Percentiles rank a stretch among this genome's conserved stretches.
Evolutionary conservation across 345 rosid genomes (phyloP).

Genomic region (Murraya koenigii): DNA sequence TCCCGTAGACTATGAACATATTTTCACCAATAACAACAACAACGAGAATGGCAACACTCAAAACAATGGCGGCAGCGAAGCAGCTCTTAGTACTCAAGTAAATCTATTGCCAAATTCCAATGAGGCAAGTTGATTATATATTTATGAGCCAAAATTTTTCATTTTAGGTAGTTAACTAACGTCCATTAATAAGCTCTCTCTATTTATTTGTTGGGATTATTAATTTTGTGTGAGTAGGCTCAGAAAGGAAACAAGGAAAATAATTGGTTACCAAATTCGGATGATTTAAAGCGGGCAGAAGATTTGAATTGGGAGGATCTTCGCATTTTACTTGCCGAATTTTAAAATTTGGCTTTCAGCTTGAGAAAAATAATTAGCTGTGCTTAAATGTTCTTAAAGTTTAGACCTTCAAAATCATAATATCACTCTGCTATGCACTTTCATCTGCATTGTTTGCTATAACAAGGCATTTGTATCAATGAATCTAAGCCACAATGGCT

Average conservation of each 20-base stretch:
- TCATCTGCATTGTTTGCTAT: too few species aligned
- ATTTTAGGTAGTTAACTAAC: background rate
- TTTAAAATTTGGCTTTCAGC: background rate
- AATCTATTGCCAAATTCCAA: background rate
- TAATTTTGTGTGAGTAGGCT: background rate
- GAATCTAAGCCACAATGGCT: too few species aligned
- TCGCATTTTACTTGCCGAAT: background rate
- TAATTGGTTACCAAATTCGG: background rate
- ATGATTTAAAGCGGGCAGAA: conserved; percentile 9
- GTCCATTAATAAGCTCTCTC: background rate
- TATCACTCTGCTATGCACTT: too few species aligned
- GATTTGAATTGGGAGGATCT: conserved; percentile 12
- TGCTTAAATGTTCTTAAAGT: too few species aligned
- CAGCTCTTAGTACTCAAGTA: background rate
- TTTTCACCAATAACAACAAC: background rate
- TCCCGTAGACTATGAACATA: too few species aligned
- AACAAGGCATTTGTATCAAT: too few species aligned
- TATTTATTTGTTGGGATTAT: background rate
- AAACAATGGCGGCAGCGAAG: background rate
- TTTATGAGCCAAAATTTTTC: background rate
- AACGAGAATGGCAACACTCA: background rate
- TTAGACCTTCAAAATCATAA: too few species aligned
- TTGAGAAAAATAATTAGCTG: too few species aligned
- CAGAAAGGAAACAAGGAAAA: background rate
- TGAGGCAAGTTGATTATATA: background rate